Evolutionary conservation across 2,329 filamentous ascomycete species (phyloP).

Genomic region (Daldinia eschscholtzii): DNA sequence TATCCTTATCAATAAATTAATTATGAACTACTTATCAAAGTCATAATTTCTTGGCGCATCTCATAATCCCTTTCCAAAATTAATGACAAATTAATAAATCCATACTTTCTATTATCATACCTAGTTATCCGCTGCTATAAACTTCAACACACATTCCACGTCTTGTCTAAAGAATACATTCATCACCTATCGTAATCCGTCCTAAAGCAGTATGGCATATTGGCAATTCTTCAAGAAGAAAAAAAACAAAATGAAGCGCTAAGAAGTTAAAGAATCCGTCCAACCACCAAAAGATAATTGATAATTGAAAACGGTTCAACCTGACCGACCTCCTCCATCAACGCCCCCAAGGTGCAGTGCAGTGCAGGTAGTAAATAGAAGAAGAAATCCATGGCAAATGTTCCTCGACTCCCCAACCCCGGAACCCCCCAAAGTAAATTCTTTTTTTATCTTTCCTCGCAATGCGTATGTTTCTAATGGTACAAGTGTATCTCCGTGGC

Average conservation of each 20-base stretch:
- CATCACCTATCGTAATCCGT: conserved; percentile 34
- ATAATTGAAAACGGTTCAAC: background rate
- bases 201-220: conserved; percentile 17
- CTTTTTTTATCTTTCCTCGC: conserved; percentile 30
- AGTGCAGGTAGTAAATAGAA: conserved; percentile 19
- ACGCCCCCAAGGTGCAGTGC: conserved; percentile 35
- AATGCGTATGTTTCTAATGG: conserved; percentile 41
- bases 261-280: background rate
- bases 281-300: background rate
- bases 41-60: conserved; percentile 1
- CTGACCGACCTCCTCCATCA: conserved; percentile 14
- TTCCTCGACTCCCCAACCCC: conserved; percentile 29
- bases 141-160: conserved; percentile 3
- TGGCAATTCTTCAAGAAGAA: conserved; percentile 21
- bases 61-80: background rate
- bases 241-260: conserved; percentile 21
- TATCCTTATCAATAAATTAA: conserved; percentile 1
- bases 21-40: background rate
- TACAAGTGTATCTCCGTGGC: conserved; percentile 42
- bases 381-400: conserved; percentile 35
- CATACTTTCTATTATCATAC: conserved; percentile 20
- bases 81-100: background rate
- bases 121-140: background rate
- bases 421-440: background rate
- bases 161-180: conserved; percentile 32